A percentile compares a stretch with the other conserved stretches of the same genome.
Conservation (phyloP, 2,329 filamentous ascomycete genomes). For the Aquanectria penicillioides region DNA sequence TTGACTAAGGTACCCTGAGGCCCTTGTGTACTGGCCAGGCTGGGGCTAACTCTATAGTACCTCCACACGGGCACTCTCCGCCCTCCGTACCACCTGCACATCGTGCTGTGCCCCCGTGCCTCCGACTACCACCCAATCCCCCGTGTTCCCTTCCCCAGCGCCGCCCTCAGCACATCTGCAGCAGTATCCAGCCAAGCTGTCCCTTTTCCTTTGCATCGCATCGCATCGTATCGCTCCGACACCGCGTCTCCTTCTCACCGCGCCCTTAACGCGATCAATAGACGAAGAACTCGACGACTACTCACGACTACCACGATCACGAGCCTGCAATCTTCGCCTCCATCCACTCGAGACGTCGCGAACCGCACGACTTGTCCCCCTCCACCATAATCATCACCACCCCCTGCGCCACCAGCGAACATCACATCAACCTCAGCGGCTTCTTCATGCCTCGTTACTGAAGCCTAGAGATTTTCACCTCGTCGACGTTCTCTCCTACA, state of each 20-base stretch:
- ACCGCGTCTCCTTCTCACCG: slow-evolving; percentile 23
- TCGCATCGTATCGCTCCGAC: slow-evolving; percentile 27
- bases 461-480: slow-evolving; percentile 3
- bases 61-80: neutral
- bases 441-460: slow-evolving; percentile 39
- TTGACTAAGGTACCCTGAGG: slow-evolving; percentile 4
- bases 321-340: slow-evolving; percentile 24
- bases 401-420: slow-evolving; percentile 8
- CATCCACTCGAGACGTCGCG: slow-evolving; percentile 28
- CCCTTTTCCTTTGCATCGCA: slow-evolving; percentile 37
- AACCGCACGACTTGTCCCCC: slow-evolving; percentile 11
- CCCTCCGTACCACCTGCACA: neutral
- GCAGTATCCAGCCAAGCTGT: slow-evolving; percentile 40
- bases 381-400: slow-evolving; percentile 4
- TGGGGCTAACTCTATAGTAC: neutral
- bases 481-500: slow-evolving; percentile 10
- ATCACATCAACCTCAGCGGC: slow-evolving; percentile 7
- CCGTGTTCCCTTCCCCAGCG: slow-evolving; percentile 30
- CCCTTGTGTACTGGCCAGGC: slow-evolving; percentile 1
- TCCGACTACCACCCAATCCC: slow-evolving; percentile 31
- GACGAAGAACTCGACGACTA: slow-evolving; percentile 16
- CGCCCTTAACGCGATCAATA: slow-evolving; percentile 15
- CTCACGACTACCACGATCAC: slow-evolving; percentile 23
- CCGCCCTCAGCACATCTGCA: slow-evolving; percentile 1
- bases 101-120: neutral